These are phyloP conservation scores for Scutellospora calospora DNA, from an alignment of 371 early-diverging fungal species.

Conservation along the genomic window DNA sequence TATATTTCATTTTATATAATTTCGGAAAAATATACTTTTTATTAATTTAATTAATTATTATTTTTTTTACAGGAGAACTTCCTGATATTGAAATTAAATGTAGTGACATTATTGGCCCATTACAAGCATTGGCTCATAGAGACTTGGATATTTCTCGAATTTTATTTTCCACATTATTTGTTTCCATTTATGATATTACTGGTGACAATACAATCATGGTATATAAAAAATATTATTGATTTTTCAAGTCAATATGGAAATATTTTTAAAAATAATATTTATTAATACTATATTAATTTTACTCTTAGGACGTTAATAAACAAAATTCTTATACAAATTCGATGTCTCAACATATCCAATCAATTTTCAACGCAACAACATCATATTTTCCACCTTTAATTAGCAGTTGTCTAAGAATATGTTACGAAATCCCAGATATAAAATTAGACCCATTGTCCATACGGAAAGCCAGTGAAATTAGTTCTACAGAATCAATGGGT, in stretches of 20 bases:
- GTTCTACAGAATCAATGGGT: conserved; percentile 23
- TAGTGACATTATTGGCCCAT: conserved; percentile 2
- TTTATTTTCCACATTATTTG: background rate
- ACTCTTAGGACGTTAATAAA: background rate
- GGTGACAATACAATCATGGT: background rate
- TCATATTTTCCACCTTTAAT: conserved; percentile 12
- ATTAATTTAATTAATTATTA: background rate
- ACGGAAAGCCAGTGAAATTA: background rate
- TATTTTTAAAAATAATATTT: background rate
- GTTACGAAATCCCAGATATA: background rate
- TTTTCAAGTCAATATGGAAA: background rate
- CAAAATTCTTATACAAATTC: background rate
- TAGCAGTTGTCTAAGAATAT: conserved; percentile 24
- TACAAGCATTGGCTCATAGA: conserved; percentile 23
- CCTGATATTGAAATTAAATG: conserved; percentile 24
- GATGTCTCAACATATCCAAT: background rate
- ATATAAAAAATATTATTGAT: background rate
- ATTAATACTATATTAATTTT: background rate
- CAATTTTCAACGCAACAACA: background rate
- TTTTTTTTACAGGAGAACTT: background rate
- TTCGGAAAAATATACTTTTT: too few relatives aligned
- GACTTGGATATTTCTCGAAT: conserved; percentile 17
- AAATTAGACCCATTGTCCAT: background rate
- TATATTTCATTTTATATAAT: background rate
- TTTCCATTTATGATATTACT: conserved; percentile 4